Evolutionary conservation across 148 eudicot species (phyloP), one percentile per base, ranked within the genome.

Genomic region (Oxyria digyna): DNA sequence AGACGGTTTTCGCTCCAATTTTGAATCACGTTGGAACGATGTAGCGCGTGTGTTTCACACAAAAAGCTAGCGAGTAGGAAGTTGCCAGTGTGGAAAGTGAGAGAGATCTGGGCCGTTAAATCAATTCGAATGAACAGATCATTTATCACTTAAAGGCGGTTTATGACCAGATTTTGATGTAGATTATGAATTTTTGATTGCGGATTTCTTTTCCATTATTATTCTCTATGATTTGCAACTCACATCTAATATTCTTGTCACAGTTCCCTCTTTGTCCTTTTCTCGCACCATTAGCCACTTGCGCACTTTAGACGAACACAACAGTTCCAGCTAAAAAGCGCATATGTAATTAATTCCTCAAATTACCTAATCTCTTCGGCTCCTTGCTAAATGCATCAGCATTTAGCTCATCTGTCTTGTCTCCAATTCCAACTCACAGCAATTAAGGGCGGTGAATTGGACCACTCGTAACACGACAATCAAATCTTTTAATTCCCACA

Each of bases 371-470:
- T 31, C 35, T 31, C 20, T 29, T 59, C 37, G 9, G 6, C 65
- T 31, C 13, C 38, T 59, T 27, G 37, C 65, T 6, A 31, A 59
- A 10, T 31, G 65, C 38, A 27, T n/a, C n/a, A 38, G 31, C 31
- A 38, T 13, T 15, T 59, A 5, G 65, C 65, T 33, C 31, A 8
- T 31, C 65, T 59, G 65, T 59, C 65, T 6, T 55, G 63, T 55
- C 37, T 59, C 65, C 65, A 14, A 29, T 59, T 59, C 65, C 65
- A 59, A 59, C 65, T 33, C 35, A 59, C 37, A 27, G 35, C 65
- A 59, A 59, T 59, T 59, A 59, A 59, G 35, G 8, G 65, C 35
- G 38, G 37, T 59, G 65, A 29, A 27, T 26, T 59, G 65, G 65
- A 59, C 65, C 65, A 59, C 65, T 29, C 18, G 8, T 6, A 13